Conservation (phyloP, 179 eudicot genomes). For the Beta lomatogona region DNA sequence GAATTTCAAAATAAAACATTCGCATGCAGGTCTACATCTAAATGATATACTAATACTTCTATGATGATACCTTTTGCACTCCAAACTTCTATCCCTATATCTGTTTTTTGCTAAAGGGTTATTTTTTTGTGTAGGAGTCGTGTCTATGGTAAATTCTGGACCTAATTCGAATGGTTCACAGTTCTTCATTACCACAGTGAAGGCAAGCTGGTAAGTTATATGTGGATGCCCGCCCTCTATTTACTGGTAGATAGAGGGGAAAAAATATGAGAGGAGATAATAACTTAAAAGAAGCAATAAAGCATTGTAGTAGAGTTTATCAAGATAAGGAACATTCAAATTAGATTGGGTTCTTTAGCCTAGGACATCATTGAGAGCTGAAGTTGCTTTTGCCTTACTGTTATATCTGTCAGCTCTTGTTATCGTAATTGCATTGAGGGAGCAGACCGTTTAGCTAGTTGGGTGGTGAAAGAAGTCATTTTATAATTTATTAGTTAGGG, state of each 20-base stretch:
- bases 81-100: neutral
- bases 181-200: constrained; percentile 95
- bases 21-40: constrained; percentile 63
- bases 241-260: neutral
- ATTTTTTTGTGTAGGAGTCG: constrained; percentile 57
- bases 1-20: constrained; percentile 80
- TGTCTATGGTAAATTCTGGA: constrained; percentile 93
- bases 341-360: neutral
- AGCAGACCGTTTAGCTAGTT: neutral
- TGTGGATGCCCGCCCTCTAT: neutral
- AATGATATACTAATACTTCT: neutral
- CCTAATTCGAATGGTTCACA: constrained; percentile 95
- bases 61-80: neutral
- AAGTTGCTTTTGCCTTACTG: neutral
- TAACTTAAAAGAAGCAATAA: neutral
- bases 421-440: neutral
- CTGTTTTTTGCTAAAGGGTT: neutral
- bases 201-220: constrained; percentile 82
- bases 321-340: neutral
- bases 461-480: neutral
- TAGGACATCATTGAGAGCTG: neutral
- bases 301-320: neutral
- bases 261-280: too few species aligned
- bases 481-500: neutral
- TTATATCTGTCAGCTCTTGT: neutral